phyloP scores from a whole-genome alignment of 2,329 filamentous ascomycete species.

The Calonectria leucothoes region DNA sequence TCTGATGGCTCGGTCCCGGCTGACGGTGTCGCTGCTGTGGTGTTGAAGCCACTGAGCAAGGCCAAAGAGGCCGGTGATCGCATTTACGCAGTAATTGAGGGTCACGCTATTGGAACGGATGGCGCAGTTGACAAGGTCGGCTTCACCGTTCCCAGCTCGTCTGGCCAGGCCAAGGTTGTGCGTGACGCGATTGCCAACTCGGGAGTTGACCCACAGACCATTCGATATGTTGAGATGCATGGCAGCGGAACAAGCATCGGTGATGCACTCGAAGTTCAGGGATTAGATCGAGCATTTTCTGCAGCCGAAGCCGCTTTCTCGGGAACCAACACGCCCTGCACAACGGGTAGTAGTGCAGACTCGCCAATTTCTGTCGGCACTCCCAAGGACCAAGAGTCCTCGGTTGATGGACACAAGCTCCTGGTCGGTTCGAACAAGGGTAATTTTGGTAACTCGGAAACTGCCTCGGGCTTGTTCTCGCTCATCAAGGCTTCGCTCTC shows the following conservation, averaged over 20 bases:
- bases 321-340: not conserved
- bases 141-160: not conserved
- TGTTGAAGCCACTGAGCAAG: not conserved
- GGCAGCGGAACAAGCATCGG: not conserved
- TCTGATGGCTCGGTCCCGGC: not conserved
- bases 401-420: not conserved
- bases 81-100: not conserved
- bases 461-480: not conserved
- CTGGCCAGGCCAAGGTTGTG: not conserved
- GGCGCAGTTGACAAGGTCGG: not conserved
- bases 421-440: not conserved
- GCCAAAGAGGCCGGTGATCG: not conserved
- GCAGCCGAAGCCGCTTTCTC: not conserved
- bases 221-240: not conserved
- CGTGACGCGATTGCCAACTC: not conserved
- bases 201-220: not conserved
- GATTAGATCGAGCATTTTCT: not conserved
- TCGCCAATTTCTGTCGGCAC: not conserved
- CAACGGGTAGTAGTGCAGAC: not conserved
- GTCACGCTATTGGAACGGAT: not conserved
- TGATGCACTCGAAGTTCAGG: not conserved
- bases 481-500: not conserved
- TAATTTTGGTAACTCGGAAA: not conserved
- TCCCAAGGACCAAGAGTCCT: not conserved
- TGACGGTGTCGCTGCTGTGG: not conserved